Percentiles rank a stretch among this genome's conserved stretches.
These are phyloP conservation scores for Fragilariopsis cylindrus DNA, from an alignment of 108 stramenopile species.

Conservation along the genomic window DNA sequence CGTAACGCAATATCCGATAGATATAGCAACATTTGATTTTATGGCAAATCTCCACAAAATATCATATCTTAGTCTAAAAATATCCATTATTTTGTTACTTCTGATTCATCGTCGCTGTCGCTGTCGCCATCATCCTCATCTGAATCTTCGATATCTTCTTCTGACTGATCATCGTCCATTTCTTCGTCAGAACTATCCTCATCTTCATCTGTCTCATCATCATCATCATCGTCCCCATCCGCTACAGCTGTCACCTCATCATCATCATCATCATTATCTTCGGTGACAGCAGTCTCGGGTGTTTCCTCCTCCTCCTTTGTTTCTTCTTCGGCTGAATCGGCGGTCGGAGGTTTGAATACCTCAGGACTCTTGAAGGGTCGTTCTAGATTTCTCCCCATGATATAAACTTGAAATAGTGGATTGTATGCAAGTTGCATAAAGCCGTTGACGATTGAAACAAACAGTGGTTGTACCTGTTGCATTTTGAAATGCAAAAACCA, in stretches of 20 bases:
- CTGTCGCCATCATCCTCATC: neutral
- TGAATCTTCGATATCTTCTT: neutral
- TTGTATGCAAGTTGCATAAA: conserved; percentile 69
- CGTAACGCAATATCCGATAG: too few relatives aligned
- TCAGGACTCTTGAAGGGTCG: conserved; percentile 66
- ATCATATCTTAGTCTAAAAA: neutral
- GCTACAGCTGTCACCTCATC: neutral
- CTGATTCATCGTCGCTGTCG: neutral
- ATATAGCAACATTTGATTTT: too few relatives aligned
- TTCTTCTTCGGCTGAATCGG: neutral
- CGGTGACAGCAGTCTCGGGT: neutral
- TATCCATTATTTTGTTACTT: neutral
- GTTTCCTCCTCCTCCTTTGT: neutral
- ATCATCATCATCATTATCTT: neutral
- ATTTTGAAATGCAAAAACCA: conserved; percentile 86
- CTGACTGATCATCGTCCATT: neutral
- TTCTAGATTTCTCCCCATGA: conserved; percentile 79
- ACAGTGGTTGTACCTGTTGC: conserved; percentile 77
- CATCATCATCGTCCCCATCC: neutral
- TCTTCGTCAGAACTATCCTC: neutral
- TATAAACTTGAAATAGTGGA: conserved; percentile 87
- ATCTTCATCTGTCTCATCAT: neutral
- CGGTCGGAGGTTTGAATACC: conserved; percentile 4
- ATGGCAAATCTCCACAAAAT: too few relatives aligned
- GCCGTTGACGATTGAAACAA: conserved; percentile 68